Evolutionary conservation across 2,329 filamentous ascomycete genomes (phyloP).

Genomic region (Claviceps digitariae): DNA sequence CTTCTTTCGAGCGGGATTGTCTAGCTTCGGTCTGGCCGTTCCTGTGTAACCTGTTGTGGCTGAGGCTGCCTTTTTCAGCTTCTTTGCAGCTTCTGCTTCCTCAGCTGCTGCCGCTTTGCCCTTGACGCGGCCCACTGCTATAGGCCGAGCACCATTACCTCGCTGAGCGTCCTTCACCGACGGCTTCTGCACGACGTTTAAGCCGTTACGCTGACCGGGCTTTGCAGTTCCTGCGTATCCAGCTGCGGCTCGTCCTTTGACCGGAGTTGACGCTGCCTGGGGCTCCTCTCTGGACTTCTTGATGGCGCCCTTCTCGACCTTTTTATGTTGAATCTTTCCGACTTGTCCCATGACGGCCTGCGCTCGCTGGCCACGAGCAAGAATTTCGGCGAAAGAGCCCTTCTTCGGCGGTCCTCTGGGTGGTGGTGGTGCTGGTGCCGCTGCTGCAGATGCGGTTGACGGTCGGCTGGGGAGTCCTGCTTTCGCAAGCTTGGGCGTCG

Average conservation of each 20-base stretch:
- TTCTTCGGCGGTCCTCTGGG: slow-evolving; percentile 47
- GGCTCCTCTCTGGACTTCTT: slow-evolving; percentile 38
- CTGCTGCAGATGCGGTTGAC: slow-evolving; percentile 14
- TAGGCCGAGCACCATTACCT: slow-evolving; percentile 1
- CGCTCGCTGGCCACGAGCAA: slow-evolving; percentile 56
- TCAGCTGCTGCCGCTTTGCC: slow-evolving; percentile 8
- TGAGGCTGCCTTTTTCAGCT: slow-evolving; percentile 44
- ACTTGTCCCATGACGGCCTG: slow-evolving; percentile 47
- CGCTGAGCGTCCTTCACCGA: slow-evolving; percentile 2
- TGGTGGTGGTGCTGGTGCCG: slow-evolving; percentile 17
- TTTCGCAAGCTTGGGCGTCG: slow-evolving; percentile 11
- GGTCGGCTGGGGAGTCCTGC: slow-evolving; percentile 11
- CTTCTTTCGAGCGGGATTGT: slow-evolving; percentile 18
- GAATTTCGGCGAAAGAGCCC: slow-evolving; percentile 60
- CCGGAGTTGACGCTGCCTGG: slow-evolving; percentile 7
- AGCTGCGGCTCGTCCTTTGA: slow-evolving; percentile 13
- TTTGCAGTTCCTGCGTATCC: slow-evolving; percentile 22
- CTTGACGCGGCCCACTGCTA: slow-evolving; percentile 8
- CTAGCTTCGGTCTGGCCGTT: slow-evolving; percentile 45
- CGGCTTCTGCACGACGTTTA: slow-evolving; percentile 8
- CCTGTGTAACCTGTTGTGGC: slow-evolving; percentile 54
- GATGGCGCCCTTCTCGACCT: slow-evolving; percentile 47
- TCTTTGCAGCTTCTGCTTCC: slow-evolving; percentile 36
- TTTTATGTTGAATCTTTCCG: slow-evolving; percentile 63
- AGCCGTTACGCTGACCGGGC: slow-evolving; percentile 13